Conservation (phyloP, 805 yeast species). For the Teunomyces funiuensis region DNA sequence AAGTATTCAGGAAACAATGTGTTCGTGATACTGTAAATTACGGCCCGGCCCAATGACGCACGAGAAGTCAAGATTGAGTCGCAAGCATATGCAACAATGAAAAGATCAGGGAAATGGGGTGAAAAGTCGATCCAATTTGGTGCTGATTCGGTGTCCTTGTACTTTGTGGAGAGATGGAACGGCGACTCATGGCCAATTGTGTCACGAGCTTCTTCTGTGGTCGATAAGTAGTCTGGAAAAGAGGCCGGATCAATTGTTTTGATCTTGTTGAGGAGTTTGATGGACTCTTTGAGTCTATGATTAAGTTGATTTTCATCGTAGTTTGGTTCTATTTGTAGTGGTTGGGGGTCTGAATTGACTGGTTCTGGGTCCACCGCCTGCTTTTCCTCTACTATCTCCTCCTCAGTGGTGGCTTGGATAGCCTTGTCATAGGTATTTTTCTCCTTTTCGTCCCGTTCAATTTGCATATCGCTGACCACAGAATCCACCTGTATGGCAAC, state of each 20-base stretch:
- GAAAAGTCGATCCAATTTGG: constrained; percentile 10
- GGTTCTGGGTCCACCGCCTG: neutral
- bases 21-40: constrained; percentile 11
- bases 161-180: neutral
- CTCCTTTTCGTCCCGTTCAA: constrained; percentile 7
- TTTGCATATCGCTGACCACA: neutral
- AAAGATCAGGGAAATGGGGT: constrained; percentile 15
- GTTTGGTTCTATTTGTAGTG: neutral
- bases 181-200: neutral
- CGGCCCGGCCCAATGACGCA: constrained; percentile 10
- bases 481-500: constrained; percentile 31
- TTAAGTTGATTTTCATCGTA: constrained; percentile 21
- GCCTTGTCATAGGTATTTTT: constrained; percentile 21
- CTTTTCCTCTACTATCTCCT: neutral
- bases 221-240: neutral
- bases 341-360: neutral
- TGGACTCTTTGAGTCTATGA: constrained; percentile 20
- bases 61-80: neutral
- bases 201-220: neutral
- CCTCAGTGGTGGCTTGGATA: constrained; percentile 18
- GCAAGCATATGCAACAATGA: constrained; percentile 10
- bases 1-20: constrained; percentile 34
- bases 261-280: constrained; percentile 23
- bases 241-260: constrained; percentile 1
- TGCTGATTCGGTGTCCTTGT: neutral